Percentiles rank a stretch among this genome's conserved stretches.
Evolutionary conservation across 1,284 basidiomycete genomes (phyloP).

Genomic region (Ceratobasidium sp.): DNA sequence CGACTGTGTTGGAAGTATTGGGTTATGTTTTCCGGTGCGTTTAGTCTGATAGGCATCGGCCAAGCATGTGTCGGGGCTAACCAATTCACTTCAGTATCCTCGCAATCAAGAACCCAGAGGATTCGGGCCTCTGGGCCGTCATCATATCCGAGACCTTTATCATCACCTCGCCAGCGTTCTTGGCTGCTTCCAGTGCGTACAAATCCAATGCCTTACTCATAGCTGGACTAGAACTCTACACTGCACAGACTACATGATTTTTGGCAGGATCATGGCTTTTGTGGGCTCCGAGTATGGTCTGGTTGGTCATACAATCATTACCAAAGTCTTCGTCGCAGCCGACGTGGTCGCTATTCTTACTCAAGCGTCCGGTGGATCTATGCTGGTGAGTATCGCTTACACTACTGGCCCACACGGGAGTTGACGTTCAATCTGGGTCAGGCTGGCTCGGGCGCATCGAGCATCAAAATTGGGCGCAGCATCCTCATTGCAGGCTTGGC

Average conservation of each 20-base stretch:
- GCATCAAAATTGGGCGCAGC: slow-evolving; percentile 35
- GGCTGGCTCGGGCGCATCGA: slow-evolving; percentile 19
- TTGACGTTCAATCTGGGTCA: background rate
- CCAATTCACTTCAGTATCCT: slow-evolving; percentile 8
- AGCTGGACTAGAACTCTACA: background rate
- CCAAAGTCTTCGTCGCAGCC: slow-evolving; percentile 40
- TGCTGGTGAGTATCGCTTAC: slow-evolving; percentile 28
- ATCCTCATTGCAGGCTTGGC: slow-evolving; percentile 41
- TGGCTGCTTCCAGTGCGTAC: slow-evolving; percentile 38
- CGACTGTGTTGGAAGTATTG: slow-evolving; percentile 20
- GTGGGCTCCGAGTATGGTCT: slow-evolving; percentile 38
- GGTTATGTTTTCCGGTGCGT: slow-evolving; percentile 35
- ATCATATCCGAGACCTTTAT: slow-evolving; percentile 37
- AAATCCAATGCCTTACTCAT: background rate
- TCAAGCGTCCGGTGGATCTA: slow-evolving; percentile 37
- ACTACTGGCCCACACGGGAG: background rate
- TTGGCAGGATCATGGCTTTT: slow-evolving; percentile 41
- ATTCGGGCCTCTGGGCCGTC: slow-evolving; percentile 28
- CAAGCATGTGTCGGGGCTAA: slow-evolving; percentile 1
- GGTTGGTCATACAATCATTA: slow-evolving; percentile 38
- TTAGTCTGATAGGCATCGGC: background rate
- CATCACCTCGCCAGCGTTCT: slow-evolving; percentile 40
- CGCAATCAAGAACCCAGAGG: slow-evolving; percentile 35
- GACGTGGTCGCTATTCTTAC: slow-evolving; percentile 40
- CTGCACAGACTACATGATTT: slow-evolving; percentile 40